Evolutionary conservation across 305 asterid genomes (phyloP).

Genomic region (Solanum hybrid): DNA sequence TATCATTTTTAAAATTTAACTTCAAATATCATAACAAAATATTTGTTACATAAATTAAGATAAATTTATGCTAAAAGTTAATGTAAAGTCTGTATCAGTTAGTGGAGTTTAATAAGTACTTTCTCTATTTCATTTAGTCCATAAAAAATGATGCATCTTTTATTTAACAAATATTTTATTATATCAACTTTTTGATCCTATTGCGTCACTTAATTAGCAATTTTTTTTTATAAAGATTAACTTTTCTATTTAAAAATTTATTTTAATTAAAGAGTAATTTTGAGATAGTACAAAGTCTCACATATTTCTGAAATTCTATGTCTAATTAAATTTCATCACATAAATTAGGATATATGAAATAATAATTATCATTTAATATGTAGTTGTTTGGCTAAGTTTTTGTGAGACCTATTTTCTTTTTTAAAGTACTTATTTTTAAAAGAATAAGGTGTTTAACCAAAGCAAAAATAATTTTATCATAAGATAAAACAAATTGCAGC

Average conservation of each 20-base stretch:
- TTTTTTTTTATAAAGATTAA: too few species aligned
- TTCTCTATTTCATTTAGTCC: too few species aligned
- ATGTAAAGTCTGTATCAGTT: background rate
- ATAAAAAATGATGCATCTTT: too few species aligned
- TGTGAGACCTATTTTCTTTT: background rate
- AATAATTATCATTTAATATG: background rate
- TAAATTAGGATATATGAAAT: too few species aligned
- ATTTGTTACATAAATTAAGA: background rate
- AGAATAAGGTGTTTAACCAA: background rate
- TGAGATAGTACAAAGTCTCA: background rate
- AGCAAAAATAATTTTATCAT: background rate
- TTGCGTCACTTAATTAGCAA: accelerated
- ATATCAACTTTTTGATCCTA: too few species aligned
- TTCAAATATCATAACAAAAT: too few species aligned
- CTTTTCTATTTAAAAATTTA: too few species aligned
- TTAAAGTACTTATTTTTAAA: background rate
- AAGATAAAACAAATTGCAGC: background rate
- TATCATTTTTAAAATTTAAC: background rate
- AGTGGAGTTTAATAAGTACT: background rate
- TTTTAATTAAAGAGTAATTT: too few species aligned
- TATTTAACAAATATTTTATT: too few species aligned
- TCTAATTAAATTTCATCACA: background rate
- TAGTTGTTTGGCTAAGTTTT: background rate
- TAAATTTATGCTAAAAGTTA: background rate
- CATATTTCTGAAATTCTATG: too few species aligned